Evolutionary conservation across 2,329 filamentous ascomycete genomes (phyloP), one percentile per base, ranked within the genome.

Genomic region (Tolypocladium sp.): DNA sequence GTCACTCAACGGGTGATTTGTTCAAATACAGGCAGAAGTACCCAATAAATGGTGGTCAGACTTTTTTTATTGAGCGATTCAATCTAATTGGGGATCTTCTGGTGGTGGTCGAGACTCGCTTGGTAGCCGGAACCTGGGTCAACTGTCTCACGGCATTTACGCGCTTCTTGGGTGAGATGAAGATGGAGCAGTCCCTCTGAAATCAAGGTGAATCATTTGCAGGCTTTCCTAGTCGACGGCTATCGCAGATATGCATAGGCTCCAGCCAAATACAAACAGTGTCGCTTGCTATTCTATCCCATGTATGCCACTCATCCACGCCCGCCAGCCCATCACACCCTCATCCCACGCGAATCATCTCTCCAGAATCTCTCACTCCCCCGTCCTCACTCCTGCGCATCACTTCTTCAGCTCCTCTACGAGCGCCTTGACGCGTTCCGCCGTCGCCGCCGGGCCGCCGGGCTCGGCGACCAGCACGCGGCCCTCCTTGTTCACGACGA

Each of bases 401-500:
- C 59, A 61, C 58, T 66, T 65, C 62, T 66, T 66, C 56, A 73
- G 67, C 57, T 75, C 74, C 59, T 80, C 79, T 35, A 92, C 84
- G 49, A 96, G 74, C 69, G 84, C 84, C 78, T 87, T 86, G 27
- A 94, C 91, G 30, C 86, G 85, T 20, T 90, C 85, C 35, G 93
- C 82, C 6, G 93, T 97, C 12, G 82, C 86, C 61, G 85, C 85
- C 10, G 93, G 92, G 40, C 89, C 85, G 61, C 92, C 93, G 1
- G 87, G 74, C 75, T 93, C 83, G 41, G 85, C 82, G 25, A 89
- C 83, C 42, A 95, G 80, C 27, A 96, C 85, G 73, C 92, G 92
- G 60, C 92, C 92, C 30, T 81, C 71, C 79, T 94, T 95, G 73
- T 90, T 82, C 58, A 97, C 81, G 56, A 91, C 90, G 67, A 97